Conservation (phyloP, 2,329 filamentous ascomycete genomes). For the Fusarium concolor region DNA sequence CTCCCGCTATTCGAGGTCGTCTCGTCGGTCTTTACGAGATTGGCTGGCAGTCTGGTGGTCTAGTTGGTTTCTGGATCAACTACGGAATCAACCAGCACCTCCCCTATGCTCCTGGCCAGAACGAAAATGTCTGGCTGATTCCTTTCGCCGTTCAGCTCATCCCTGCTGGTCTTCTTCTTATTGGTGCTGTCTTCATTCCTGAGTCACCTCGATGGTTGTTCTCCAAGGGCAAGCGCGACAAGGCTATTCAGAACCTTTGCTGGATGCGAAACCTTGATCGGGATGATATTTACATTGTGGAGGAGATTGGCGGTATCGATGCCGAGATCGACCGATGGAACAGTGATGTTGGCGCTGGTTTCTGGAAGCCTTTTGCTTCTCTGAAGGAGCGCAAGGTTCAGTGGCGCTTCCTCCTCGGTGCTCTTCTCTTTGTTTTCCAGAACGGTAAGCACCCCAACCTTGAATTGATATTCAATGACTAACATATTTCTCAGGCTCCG, state of each 20-base stretch:
- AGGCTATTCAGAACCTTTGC: slow-evolving; percentile 68
- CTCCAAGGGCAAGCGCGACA: slow-evolving; percentile 67
- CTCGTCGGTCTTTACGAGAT: slow-evolving; percentile 76
- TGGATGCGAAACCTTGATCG: slow-evolving; percentile 71
- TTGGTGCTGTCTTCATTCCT: slow-evolving; percentile 69
- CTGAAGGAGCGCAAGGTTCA: slow-evolving; percentile 68
- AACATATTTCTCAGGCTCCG: slow-evolving; percentile 51
- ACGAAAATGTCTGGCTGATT: slow-evolving; percentile 68
- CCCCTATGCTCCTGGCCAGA: slow-evolving; percentile 52
- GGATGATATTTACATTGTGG: slow-evolving; percentile 74
- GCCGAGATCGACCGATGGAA: slow-evolving; percentile 74
- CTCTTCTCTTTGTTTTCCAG: slow-evolving; percentile 82
- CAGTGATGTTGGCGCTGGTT: slow-evolving; percentile 73
- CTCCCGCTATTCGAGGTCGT: slow-evolving; percentile 72
- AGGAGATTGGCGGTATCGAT: slow-evolving; percentile 79
- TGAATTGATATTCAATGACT: background rate
- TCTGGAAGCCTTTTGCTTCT: slow-evolving; percentile 78
- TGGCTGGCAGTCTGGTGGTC: slow-evolving; percentile 71
- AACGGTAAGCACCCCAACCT: slow-evolving; percentile 63
- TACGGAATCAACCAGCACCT: slow-evolving; percentile 69
- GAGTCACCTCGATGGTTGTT: slow-evolving; percentile 80
- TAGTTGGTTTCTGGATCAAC: slow-evolving; percentile 75
- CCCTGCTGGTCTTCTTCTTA: slow-evolving; percentile 70
- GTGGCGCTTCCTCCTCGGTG: slow-evolving; percentile 79
- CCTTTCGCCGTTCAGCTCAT: slow-evolving; percentile 76